These are phyloP conservation scores for Rhexocercosporidium sp. DNA, from an alignment of 2,329 filamentous ascomycete genomes.

Conservation along the genomic window DNA sequence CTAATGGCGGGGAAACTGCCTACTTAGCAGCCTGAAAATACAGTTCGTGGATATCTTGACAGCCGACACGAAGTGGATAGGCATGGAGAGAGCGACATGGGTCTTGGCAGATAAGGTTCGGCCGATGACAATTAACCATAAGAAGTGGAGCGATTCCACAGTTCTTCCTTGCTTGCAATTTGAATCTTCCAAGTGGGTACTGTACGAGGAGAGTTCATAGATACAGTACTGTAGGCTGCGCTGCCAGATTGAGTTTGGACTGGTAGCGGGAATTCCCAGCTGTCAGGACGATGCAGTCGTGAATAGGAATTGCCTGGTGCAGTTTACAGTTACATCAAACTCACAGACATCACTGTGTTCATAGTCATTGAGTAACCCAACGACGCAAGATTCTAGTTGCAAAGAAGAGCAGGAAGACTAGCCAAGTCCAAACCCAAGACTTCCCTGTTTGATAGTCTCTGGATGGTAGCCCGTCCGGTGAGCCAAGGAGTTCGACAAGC, in stretches of 20 bases:
- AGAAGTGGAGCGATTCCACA: neutral
- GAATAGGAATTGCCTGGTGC: neutral
- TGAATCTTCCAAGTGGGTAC: neutral
- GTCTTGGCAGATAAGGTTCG: slow-evolving; percentile 7
- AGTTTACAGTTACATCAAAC: neutral
- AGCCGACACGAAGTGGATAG: neutral
- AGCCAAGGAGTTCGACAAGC: neutral
- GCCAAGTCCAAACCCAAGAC: neutral
- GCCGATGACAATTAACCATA: slow-evolving; percentile 4
- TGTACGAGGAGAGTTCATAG: too few relatives aligned
- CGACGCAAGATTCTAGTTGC: neutral
- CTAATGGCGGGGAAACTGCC: neutral
- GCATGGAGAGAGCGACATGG: neutral
- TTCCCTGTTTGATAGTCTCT: slow-evolving; percentile 5
- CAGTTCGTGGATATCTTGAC: neutral
- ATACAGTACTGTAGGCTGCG: too few relatives aligned
- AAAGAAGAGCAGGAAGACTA: neutral
- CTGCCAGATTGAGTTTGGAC: too few relatives aligned
- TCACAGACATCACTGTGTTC: neutral
- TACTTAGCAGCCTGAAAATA: neutral
- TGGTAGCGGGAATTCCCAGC: slow-evolving; percentile 4
- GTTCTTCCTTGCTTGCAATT: neutral
- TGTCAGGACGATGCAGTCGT: neutral
- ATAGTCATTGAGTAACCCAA: neutral
- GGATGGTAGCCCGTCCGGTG: neutral